A percentile compares a stretch with the other conserved stretches of the same genome.
Evolutionary conservation across 768 basidiomycete species (phyloP).

Genomic region (Fomitopsis pulvina): DNA sequence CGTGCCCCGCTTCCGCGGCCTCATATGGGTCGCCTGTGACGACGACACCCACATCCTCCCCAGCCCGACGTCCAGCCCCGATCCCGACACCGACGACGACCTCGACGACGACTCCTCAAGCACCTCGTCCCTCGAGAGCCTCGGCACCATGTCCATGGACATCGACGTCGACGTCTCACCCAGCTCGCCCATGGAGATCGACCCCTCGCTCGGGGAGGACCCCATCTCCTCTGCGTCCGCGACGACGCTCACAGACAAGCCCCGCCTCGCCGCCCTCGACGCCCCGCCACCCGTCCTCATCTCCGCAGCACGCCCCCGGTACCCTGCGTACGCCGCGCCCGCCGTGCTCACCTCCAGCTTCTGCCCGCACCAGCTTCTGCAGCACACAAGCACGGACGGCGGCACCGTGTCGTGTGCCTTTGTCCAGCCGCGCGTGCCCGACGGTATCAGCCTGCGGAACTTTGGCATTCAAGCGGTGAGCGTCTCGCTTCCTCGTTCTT

Average conservation of each 20-base stretch:
- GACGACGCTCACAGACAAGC: constrained; percentile 7
- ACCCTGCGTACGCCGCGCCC: constrained; percentile 14
- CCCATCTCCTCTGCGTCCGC: constrained; percentile 1
- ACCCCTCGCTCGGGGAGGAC: constrained; percentile 7
- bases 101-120: constrained; percentile 24
- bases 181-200: constrained; percentile 11
- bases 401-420: constrained; percentile 33
- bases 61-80: background rate
- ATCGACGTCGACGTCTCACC: constrained; percentile 26
- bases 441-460: constrained; percentile 79
- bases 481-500: constrained; percentile 12
- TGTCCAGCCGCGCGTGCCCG: constrained; percentile 63
- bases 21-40: constrained; percentile 78
- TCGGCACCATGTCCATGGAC: constrained; percentile 23
- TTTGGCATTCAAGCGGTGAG: constrained; percentile 86
- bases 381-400: constrained; percentile 14
- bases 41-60: constrained; percentile 39
- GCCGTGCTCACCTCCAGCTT: constrained; percentile 46
- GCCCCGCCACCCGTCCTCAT: constrained; percentile 9
- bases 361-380: constrained; percentile 32
- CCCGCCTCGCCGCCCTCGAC: constrained; percentile 1
- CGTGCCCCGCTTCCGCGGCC: constrained; percentile 47
- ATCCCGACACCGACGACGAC: constrained; percentile 20
- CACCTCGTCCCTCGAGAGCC: constrained; percentile 21
- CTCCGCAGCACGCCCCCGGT: constrained; percentile 10